A percentile compares a stretch with the other conserved stretches of the same genome.
phyloP scores from a whole-genome alignment of 352 stramenopile species.

The Globisporangium abappressorium region DNA sequence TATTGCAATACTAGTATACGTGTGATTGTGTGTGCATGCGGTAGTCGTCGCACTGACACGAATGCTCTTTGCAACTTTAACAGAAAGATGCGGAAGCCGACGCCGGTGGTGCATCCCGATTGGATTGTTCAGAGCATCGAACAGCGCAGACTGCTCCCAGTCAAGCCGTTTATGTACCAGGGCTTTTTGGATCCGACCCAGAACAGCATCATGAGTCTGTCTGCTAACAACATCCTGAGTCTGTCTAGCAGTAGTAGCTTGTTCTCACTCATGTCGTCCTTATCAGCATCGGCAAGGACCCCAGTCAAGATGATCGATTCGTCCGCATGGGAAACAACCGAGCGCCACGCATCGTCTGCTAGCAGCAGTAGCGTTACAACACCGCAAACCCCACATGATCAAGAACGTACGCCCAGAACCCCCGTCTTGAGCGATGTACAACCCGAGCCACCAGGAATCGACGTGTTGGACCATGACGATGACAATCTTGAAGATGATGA shows the following conservation, averaged over 20 bases:
- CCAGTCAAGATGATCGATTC: constrained; percentile 2
- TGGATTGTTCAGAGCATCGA: constrained; percentile 93
- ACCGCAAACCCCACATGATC: background rate
- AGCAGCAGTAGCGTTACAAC: background rate
- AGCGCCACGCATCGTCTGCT: background rate
- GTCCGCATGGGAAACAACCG: background rate
- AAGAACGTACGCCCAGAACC: background rate
- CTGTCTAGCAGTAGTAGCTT: background rate
- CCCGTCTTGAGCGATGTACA: background rate
- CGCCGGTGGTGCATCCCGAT: constrained; percentile 83
- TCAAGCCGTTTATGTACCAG: constrained; percentile 82
- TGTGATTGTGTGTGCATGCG: background rate
- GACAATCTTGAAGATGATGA: background rate
- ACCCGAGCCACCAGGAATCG: background rate
- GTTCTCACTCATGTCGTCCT: constrained; percentile 3
- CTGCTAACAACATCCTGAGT: constrained; percentile 14
- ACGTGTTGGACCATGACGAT: background rate
- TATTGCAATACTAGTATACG: background rate
- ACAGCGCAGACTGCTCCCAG: constrained; percentile 56
- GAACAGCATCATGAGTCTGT: constrained; percentile 28
- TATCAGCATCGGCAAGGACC: background rate
- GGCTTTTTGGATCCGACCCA: constrained; percentile 80
- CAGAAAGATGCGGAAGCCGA: constrained; percentile 54
- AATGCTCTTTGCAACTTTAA: background rate
- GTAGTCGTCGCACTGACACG: background rate